Percentiles rank a stretch among this genome's conserved stretches.
phyloP scores from a whole-genome alignment of 768 basidiomycete species.

The Amanita rubescens region DNA sequence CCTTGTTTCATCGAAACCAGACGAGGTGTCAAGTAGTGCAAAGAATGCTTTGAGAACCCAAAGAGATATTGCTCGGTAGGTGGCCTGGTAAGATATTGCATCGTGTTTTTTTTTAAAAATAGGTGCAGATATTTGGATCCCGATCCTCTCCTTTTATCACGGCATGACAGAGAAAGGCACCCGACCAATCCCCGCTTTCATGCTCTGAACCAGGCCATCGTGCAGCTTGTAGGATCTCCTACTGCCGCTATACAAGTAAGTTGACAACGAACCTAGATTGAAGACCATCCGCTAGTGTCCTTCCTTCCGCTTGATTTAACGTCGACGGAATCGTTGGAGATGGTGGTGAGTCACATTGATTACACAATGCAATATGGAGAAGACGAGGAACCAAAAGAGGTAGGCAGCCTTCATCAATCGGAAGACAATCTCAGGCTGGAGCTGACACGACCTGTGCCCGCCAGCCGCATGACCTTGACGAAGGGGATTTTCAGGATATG shows the following conservation, averaged over 20 bases:
- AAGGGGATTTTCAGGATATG: slow-evolving; percentile 80
- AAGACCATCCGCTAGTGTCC: slow-evolving; percentile 96
- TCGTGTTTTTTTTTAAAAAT: slow-evolving; percentile 1
- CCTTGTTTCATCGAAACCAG: slow-evolving; percentile 63
- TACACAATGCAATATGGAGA: slow-evolving; percentile 99
- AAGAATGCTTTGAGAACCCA: slow-evolving; percentile 67
- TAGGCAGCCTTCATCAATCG: slow-evolving; percentile 25
- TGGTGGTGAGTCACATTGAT: slow-evolving; percentile 91
- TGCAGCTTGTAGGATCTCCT: slow-evolving; percentile 83
- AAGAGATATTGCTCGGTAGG: slow-evolving; percentile 80
- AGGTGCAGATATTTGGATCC: slow-evolving; percentile 80
- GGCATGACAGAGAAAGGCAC: slow-evolving; percentile 49
- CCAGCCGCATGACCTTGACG: slow-evolving; percentile 89
- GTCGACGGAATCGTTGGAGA: slow-evolving; percentile 82
- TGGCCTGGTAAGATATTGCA: neutral
- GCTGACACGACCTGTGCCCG: slow-evolving; percentile 8
- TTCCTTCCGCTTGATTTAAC: slow-evolving; percentile 94
- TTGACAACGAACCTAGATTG: slow-evolving; percentile 54
- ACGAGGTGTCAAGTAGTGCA: slow-evolving; percentile 51
- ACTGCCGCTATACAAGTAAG: slow-evolving; percentile 55
- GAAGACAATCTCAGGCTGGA: neutral
- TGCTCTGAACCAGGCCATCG: slow-evolving; percentile 89
- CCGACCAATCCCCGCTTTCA: slow-evolving; percentile 77
- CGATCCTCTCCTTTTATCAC: slow-evolving; percentile 78
- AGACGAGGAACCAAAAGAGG: slow-evolving; percentile 96